Conservation (phyloP, 805 yeast genomes). For the Blastobotrys chiropterorum region DNA sequence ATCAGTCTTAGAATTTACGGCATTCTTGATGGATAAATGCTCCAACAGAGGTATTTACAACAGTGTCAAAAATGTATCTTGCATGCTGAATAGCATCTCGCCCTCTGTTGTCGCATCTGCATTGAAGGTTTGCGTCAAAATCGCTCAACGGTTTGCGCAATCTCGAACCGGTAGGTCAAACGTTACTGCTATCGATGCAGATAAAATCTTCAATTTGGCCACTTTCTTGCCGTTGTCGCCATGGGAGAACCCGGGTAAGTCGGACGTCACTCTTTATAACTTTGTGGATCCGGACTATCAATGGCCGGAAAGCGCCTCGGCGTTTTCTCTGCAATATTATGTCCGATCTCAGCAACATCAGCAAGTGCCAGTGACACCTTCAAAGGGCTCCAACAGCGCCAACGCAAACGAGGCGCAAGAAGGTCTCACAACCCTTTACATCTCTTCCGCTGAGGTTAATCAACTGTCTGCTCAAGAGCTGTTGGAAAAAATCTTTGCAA, state of each 20-base stretch:
- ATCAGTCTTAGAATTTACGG: constrained; percentile 55
- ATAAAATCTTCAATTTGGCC: constrained; percentile 48
- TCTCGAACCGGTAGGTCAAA: constrained; percentile 38
- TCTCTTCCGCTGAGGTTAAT: constrained; percentile 53
- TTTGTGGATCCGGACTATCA: constrained; percentile 19
- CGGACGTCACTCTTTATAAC: constrained; percentile 20
- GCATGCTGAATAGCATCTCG: constrained; percentile 53
- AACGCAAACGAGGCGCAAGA: constrained; percentile 12
- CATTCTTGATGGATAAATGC: constrained; percentile 60
- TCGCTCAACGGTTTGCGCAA: constrained; percentile 56
- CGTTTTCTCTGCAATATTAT: constrained; percentile 26
- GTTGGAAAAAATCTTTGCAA: constrained; percentile 16
- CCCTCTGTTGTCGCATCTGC: constrained; percentile 54
- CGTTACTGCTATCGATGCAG: constrained; percentile 39
- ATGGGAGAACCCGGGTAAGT: constrained; percentile 23
- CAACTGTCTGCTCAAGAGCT: constrained; percentile 32
- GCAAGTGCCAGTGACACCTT: constrained; percentile 1
- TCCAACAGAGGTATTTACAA: constrained; percentile 60
- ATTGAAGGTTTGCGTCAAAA: constrained; percentile 50
- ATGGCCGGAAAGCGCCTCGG: constrained; percentile 22
- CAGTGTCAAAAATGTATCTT: constrained; percentile 55
- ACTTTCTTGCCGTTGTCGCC: constrained; percentile 41
- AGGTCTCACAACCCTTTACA: constrained; percentile 45
- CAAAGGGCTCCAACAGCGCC: background rate
- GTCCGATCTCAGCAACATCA: constrained; percentile 5